Evolutionary conservation across 768 basidiomycete species (phyloP), one percentile per base, ranked within the genome.

Genomic region (Scleroderma citrinum): DNA sequence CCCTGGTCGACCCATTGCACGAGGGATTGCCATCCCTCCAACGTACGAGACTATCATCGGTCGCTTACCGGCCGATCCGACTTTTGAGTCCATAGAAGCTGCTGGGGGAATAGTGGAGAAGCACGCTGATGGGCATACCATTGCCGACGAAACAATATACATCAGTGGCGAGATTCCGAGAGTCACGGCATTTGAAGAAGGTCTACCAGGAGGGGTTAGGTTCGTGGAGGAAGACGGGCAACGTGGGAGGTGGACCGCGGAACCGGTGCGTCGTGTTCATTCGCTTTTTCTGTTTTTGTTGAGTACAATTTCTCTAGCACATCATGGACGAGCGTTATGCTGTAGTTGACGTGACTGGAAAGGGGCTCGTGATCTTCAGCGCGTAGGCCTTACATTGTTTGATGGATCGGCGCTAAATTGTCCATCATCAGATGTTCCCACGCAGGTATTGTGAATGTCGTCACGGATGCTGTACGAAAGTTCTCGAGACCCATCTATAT

Each of bases 241-340:
- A 42, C 23, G 20, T 42, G 63, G 66, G n/a, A 35, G 56, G 24
- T 77, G 85, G 85, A 64, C 72, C 30, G 64, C 69, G 19, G 84
- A 87, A 58, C 74, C 76, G 65, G 84, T 82, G 47, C 49, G 67
- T 52, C 21, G 14, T 17, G 5, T 23, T 14, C 12, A 19, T 31
- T n/a, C n/a, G n/a, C n/a, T n/a, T n/a, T n/a, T 14, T 30, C 41
- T 57, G 39, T 11, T n/a, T 7, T 26, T 40, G 45, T 51, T 48
- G 35, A 19, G n/a, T 44, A 1, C 30, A 35, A 3, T 21, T 32
- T 41, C 6, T 46, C 4, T 49, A 91, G 86, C 74, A 83, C 43
- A 80, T 92, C 54, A 81, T 84, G 81, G 90, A 92, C 56, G 91
- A 92, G 60, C 74, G 91, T 20, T 92, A 91, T 59, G 81, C 77